phyloP scores from a whole-genome alignment of 805 yeast species.

The Ogataea corticis region DNA sequence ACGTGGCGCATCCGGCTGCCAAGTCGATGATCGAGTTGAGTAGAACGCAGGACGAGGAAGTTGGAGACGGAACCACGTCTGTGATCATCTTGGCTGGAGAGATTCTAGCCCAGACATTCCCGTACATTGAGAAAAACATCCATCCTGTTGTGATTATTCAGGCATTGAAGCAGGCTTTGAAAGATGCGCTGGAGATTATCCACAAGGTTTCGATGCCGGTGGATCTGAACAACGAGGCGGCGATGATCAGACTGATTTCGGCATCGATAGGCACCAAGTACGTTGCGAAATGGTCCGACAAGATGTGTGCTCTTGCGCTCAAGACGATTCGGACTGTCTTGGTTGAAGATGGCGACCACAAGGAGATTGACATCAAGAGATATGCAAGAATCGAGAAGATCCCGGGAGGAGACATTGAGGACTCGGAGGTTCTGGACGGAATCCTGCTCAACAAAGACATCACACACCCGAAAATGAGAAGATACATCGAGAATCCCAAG shows the following conservation, averaged over 20 bases:
- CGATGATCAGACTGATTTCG: conserved; percentile 81
- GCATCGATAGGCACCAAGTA: conserved; percentile 97
- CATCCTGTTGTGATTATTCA: conserved; percentile 96
- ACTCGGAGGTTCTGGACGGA: conserved; percentile 85
- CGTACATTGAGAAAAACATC: conserved; percentile 89
- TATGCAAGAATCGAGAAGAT: conserved; percentile 92
- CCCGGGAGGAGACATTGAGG: conserved; percentile 97
- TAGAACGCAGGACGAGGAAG: conserved; percentile 98
- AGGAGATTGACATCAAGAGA: conserved; percentile 90
- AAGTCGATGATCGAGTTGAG: conserved; percentile 96
- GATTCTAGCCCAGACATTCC: conserved; percentile 91
- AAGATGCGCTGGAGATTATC: conserved; percentile 87
- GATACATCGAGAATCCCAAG: conserved; percentile 85
- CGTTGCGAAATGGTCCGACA: conserved; percentile 84
- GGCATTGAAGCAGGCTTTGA: conserved; percentile 86
- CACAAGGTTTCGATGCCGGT: conserved; percentile 81
- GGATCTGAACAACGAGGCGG: conserved; percentile 78
- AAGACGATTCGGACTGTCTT: conserved; percentile 85
- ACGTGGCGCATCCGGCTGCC: conserved; percentile 98
- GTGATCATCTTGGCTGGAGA: conserved; percentile 98
- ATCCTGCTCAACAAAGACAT: conserved; percentile 93
- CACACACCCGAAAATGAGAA: conserved; percentile 97
- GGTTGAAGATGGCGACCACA: conserved; percentile 57
- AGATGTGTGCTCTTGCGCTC: conserved; percentile 87
- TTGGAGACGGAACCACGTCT: conserved; percentile 88